Base-by-base conservation (phyloP, 768 basidiomycete species). In the Cystobasidium tubakii region DNA sequence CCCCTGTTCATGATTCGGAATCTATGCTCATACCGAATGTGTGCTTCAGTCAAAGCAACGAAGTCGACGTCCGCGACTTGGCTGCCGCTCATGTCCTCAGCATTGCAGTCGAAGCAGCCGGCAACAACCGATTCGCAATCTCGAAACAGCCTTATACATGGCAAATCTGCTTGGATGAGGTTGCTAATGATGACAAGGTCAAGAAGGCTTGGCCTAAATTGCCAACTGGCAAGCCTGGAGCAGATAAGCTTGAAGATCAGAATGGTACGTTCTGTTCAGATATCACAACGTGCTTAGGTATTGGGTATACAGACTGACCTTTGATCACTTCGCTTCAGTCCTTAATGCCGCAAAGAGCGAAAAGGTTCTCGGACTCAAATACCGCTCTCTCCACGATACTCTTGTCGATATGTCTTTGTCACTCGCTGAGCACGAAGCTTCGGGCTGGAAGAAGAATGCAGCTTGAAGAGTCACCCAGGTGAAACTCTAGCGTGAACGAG, bases 101-200 rank as follows among this genome's bases (percentile, higher is more conserved):
- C 39, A 76, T 80, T 77, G n/a, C 75, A 60, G n/a, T 75, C 55
- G 73, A 80, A 79, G 74, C 78, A 70, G 67, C 69, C 57, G 54
- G 77, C 71, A 55, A 81, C 79, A 66, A 70, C 36, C 39, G 80
- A 78, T 79, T 86, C 66, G 84, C 84, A 74, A 95, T 86, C 55
- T 55, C 69, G 33, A 71, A 71, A 13, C 69, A 71, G 54, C 33
- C 69, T 27, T 71, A 42, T 44, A 57, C 69, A 12, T 71, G 53
- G 54, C 69, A 71, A 44, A n/a, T 55, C n/a, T 53, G 31, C 31
- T 53, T 71, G 27, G 69, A 71, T 31, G 55, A 55, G 29, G 54
- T 60, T 13, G 31, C 21, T 10, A 53, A 60, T 55, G 36, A 62
- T 31, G n/a, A 31, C 31, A 53, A 55, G 39, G 55, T 71, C 46